Evolutionary conservation across 306 rosid species (phyloP), one percentile per base, ranked within the genome.

Genomic region (Fagus crenata): DNA sequence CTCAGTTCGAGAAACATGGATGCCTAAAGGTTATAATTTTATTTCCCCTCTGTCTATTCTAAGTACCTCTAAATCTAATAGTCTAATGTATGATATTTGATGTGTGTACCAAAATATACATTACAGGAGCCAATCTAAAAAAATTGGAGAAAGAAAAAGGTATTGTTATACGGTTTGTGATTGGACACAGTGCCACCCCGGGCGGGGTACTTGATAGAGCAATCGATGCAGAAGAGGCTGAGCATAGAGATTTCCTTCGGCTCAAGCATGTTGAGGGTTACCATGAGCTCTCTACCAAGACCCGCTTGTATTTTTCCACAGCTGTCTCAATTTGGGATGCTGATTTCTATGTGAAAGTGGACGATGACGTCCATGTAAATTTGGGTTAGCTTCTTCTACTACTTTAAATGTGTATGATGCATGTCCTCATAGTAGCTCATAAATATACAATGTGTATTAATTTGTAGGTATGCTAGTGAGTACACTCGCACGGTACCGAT

Each of bases 331-430:
- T 89, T 28, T 94, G 98, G 98, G 93, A 88, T 54, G 98, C 97
- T 32, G 84, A 84, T 5, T 94, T 94, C 79, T 94, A 89, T 72
- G 95, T 94, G 69, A 94, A 94, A 83, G 96, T 94, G 1, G 98
- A 94, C 67, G 98, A 94, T 42, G 98, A 94, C 51, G 70, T 94
- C 53, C 98, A 94, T 75, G 80, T 94, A 53, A 94, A 94, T 80
- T 77, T 90, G 33, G 97, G 97, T 92, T 15, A 17, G 56, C 28
- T 32, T 8, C 55, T 22, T 3, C 6, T 32, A 12, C 51, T 9
- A 6, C 46, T 41, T 41, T 46, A 46, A 46, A 46, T 46, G 51
- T 46, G 51, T 0, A 46, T 46, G 51, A 22, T 22, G 28, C 28
- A 22, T 22, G 28, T 22, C 28, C 28, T 22, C 28, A 22, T 22